A percentile compares a stretch with the other conserved stretches of the same genome.
Conservation (phyloP, 805 yeast species). For the Nakazawaea peltata region DNA sequence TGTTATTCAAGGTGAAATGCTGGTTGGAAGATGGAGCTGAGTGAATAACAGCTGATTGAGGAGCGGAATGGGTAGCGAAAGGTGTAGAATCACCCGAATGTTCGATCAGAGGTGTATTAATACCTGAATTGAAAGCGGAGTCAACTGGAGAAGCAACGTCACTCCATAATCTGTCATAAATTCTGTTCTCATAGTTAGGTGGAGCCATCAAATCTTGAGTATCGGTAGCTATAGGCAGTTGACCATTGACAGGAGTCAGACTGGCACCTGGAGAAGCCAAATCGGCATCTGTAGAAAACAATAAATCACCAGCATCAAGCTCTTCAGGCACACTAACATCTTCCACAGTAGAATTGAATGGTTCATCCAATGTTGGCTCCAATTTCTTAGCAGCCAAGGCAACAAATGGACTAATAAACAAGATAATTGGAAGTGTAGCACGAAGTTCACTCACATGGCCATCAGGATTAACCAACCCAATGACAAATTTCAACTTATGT, state of each 20-base stretch:
- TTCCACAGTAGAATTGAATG: conserved; percentile 8
- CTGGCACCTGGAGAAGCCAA: conserved; percentile 14
- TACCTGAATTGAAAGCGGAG: conserved; percentile 35
- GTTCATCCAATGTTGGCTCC: conserved; percentile 14
- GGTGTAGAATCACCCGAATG: conserved; percentile 12
- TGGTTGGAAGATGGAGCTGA: conserved; percentile 1
- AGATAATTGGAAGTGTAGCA: conserved; percentile 39
- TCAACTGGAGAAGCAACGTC: conserved; percentile 45
- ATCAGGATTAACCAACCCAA: conserved; percentile 36
- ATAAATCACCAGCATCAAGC: conserved; percentile 30
- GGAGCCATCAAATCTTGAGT: conserved; percentile 62
- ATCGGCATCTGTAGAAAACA: conserved; percentile 30
- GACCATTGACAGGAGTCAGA: conserved; percentile 12
- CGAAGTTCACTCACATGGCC: conserved; percentile 45
- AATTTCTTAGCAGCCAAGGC: conserved; percentile 46
- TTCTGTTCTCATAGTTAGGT: conserved; percentile 74
- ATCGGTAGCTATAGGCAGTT: conserved; percentile 13
- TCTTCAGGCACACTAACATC: conserved; percentile 14
- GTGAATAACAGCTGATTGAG: background rate
- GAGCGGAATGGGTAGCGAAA: conserved; percentile 3
- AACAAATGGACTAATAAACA: conserved; percentile 60
- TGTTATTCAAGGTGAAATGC: conserved; percentile 14
- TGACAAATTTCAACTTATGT: conserved; percentile 36
- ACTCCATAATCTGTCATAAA: conserved; percentile 73
- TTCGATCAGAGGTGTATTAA: conserved; percentile 21